Base-by-base conservation (phyloP, 805 yeast species). In the Clavispora asparagi region DNA sequence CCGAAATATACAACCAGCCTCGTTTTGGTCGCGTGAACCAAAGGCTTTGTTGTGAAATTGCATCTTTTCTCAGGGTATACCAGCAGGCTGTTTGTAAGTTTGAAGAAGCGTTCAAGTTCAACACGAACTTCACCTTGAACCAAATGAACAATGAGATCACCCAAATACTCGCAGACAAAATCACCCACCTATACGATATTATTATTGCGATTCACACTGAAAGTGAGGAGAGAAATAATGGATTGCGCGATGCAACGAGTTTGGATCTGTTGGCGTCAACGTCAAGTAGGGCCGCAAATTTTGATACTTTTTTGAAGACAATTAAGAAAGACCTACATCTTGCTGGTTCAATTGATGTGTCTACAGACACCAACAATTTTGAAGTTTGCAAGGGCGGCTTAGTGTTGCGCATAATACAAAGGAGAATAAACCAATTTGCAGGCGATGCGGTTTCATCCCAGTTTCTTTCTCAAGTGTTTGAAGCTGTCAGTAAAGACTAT, bases 371-470 rank as follows among this genome's bases (percentile, higher is more conserved):
- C 16, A 60, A 56, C 38, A 77, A 70, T 35, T 77, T 81, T 44
- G 70, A 75, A 35, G 67, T 71, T 19, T 85, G 84, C 17, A 87
- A 85, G 64, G 98, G 99, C 30, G 96, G 97, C 0, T 62, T 83
- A 11, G 77, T 87, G 0, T 63, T 92, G 33, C 70, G 77, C 43
- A 69, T 85, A 1, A 69, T 94, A 1, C 85, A 86, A 45, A 70
- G 68, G 17, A 68, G 82, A 53, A 68, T 85, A 6, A 74, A 76
- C 32, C 67, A 70, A 2, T 78, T 74, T 54, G 76, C 78, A 44
- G 97, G 97, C 2, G 94, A 90, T 58, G 59, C 73, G 0, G 65
- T 64, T 1, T 77, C 86, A 0, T 67, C 68, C 33, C 69, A 71
- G 5, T 81, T 87, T 52, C 66, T 88, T 37, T 59, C 67, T 1